Base-by-base conservation (phyloP, 176 grass and related monocot species). In the Rhynchospora breviuscula region DNA sequence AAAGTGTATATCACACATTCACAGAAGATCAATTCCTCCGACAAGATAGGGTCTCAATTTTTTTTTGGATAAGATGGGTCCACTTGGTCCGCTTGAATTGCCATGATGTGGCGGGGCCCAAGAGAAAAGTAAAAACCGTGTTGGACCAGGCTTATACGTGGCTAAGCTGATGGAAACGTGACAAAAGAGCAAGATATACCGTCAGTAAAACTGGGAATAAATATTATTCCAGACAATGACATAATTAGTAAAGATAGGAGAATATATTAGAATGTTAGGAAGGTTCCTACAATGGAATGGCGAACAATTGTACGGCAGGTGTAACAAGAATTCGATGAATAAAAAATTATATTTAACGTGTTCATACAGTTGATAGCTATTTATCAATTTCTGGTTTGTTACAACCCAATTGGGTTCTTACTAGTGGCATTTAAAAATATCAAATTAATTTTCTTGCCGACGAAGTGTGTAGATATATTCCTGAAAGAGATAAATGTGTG, bases 81-180 rank as follows among this genome's bases (percentile, higher is more conserved):
- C 10, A 45, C 31, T 14, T 14, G 11, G 25, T 66, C 8, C 25
- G 0, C 2, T n/a, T 10, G 7, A 10, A 70, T 5, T 9, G 14
- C 33, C 14, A 17, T 2, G 8, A 1, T 4, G 17, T 18, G 6
- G 40, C 3, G 17, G 67, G 40, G 15, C 35, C 40, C 67, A 46
- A 40, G 1, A 71, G 4, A 73, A 73, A 49, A 13, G 8, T 13
- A 49, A 72, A 72, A 21, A 49, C n/a, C 69, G 69, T 73, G 69
- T 73, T 73, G 69, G 69, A 73, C 69, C 69, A 48, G 4, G 69
- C 7, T 48, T 22, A 73, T 73, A 73, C 69, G 69, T 73, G 69
- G 17, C 69, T 23, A 3, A 4, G 9, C 3, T 22, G 45, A 22
- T 23, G 10, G 69, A 73, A 73, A 11, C 69, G 11, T 23, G n/a